Percentiles rank a stretch among this genome's conserved stretches.
Conservation (phyloP, 2,329 filamentous ascomycete species). For the Penicillium verrucosum region DNA sequence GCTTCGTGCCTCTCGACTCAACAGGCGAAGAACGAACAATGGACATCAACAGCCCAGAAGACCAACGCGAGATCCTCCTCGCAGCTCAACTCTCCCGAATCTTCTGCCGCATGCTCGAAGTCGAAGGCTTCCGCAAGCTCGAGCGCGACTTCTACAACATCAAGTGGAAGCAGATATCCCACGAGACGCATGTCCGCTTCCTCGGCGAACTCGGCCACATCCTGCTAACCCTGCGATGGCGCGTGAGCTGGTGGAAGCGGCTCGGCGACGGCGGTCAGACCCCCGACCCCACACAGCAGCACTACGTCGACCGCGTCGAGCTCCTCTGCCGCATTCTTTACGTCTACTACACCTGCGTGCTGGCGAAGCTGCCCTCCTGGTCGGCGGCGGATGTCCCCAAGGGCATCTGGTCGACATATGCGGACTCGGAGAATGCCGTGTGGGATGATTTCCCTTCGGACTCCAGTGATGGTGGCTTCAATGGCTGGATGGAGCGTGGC, state of each 20-base stretch:
- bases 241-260: conserved; percentile 45
- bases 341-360: conserved; percentile 46
- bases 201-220: conserved; percentile 41
- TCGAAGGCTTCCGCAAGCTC: conserved; percentile 45
- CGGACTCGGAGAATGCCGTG: conserved; percentile 39
- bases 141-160: conserved; percentile 47
- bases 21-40: conserved; percentile 36
- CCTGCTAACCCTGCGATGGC: conserved; percentile 45
- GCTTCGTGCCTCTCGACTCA: conserved; percentile 35
- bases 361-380: conserved; percentile 44
- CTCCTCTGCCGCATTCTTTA: conserved; percentile 45
- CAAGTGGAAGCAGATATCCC: conserved; percentile 44
- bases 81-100: conserved; percentile 47
- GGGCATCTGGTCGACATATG: conserved; percentile 42
- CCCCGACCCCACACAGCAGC: conserved; percentile 37
- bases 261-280: conserved; percentile 39
- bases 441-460: conserved; percentile 45
- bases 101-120: conserved; percentile 46
- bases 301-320: conserved; percentile 41
- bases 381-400: conserved; percentile 36
- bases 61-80: conserved; percentile 40
- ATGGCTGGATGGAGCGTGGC: conserved; percentile 41
- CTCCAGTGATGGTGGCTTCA: conserved; percentile 40
- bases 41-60: conserved; percentile 38
- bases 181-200: conserved; percentile 43